Evolutionary conservation across 2,329 filamentous ascomycete genomes (phyloP).

Genomic region (Aspergillus chevalieri): DNA sequence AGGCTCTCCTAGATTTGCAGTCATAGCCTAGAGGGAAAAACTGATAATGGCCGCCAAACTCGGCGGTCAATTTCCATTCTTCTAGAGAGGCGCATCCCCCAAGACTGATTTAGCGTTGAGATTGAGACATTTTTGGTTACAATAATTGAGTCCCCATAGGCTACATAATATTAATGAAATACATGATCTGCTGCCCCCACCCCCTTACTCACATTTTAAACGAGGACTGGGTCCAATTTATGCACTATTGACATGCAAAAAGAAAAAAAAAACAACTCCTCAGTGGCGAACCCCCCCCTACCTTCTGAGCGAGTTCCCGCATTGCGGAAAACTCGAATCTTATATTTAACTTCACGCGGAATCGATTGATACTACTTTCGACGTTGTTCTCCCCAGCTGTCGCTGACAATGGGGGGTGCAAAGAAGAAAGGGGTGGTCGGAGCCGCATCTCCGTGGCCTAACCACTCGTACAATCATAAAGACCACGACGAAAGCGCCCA

Average conservation of each 20-base stretch:
- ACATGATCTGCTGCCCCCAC: no score
- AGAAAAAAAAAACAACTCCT: no score
- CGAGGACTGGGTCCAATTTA: constrained; percentile 3
- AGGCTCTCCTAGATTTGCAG: no score
- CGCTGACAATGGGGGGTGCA: background rate
- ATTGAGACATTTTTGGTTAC: no score
- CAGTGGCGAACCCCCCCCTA: background rate
- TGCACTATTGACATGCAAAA: no score
- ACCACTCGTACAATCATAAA: background rate
- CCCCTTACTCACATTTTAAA: background rate
- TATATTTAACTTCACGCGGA: background rate
- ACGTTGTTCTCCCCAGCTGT: background rate
- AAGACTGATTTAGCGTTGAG: no score
- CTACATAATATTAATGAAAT: no score
- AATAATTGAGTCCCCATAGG: no score
- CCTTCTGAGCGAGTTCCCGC: background rate
- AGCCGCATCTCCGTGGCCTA: background rate
- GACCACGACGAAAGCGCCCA: background rate
- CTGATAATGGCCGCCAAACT: no score
- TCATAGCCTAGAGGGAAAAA: no score
- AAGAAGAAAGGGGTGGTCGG: background rate
- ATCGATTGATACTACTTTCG: background rate
- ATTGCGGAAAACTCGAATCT: background rate
- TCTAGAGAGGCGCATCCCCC: no score
- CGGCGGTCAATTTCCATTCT: no score